phyloP scores from a whole-genome alignment of 2,329 filamentous ascomycete genomes.

The Cordyceps farinosa region DNA sequence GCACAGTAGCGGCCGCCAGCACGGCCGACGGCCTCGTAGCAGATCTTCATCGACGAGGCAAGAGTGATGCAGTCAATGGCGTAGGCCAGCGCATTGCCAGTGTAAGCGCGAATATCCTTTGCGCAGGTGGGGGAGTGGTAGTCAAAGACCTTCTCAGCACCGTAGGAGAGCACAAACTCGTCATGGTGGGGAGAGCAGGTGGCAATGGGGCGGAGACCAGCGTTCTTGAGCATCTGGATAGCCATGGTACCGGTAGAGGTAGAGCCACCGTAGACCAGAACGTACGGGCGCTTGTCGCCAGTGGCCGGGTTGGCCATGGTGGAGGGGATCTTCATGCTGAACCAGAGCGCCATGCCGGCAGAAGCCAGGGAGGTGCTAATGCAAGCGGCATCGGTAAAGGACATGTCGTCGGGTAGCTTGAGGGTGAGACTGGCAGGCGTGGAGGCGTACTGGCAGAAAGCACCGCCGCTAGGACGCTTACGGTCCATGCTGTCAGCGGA shows the following conservation, averaged over 20 bases:
- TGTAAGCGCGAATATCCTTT: conserved; percentile 35
- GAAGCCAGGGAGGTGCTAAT: conserved; percentile 27
- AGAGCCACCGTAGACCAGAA: conserved; percentile 45
- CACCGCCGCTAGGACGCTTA: conserved; percentile 23
- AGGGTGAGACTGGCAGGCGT: conserved; percentile 23
- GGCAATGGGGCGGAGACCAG: conserved; percentile 39
- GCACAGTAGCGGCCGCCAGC: conserved; percentile 37
- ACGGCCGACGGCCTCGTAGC: conserved; percentile 36
- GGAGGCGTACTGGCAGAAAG: conserved; percentile 30
- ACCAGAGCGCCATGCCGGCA: conserved; percentile 30
- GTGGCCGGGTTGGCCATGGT: conserved; percentile 21
- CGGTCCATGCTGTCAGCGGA: conserved; percentile 24
- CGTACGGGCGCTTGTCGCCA: conserved; percentile 18
- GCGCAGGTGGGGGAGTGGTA: conserved; percentile 36
- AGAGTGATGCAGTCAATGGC: conserved; percentile 43
- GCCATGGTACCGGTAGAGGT: conserved; percentile 42
- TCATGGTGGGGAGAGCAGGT: conserved; percentile 44
- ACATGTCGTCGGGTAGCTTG: conserved; percentile 26
- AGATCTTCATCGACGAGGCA: conserved; percentile 31
- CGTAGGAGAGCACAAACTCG: conserved; percentile 37
- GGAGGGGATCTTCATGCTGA: conserved; percentile 27
- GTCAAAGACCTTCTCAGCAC: conserved; percentile 45
- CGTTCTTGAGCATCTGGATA: conserved; percentile 38
- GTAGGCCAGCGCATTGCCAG: conserved; percentile 34
- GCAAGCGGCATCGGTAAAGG: conserved; percentile 26